Conservation (phyloP, 2,329 filamentous ascomycete species). For the Trichoderma aggressivum region DNA sequence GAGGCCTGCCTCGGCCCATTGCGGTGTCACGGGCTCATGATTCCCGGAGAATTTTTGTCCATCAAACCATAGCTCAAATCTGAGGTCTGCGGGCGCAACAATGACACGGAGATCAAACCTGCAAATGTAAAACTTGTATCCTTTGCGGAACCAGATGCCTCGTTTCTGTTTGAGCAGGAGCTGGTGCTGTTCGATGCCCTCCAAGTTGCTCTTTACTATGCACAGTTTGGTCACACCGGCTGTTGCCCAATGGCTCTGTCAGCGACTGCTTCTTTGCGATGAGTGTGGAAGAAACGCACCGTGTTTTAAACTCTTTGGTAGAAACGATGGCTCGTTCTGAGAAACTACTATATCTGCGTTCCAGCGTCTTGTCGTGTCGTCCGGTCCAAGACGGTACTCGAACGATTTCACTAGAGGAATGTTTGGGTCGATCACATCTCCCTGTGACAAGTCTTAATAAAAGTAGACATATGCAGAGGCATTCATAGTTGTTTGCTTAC, state of each 20-base stretch:
- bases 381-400: conserved; percentile 33
- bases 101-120: conserved; percentile 52
- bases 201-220: conserved; percentile 40
- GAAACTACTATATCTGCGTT: conserved; percentile 40
- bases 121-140: conserved; percentile 39
- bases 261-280: not conserved
- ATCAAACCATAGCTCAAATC: conserved; percentile 41
- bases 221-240: conserved; percentile 39
- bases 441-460: not conserved
- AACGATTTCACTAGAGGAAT: conserved; percentile 28
- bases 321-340: conserved; percentile 33
- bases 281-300: conserved; percentile 23
- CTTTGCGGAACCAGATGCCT: conserved; percentile 32
- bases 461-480: fast-evolving
- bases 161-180: conserved; percentile 38
- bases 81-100: conserved; percentile 53
- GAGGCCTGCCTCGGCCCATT: not conserved
- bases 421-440: not conserved
- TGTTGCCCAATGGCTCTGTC: conserved; percentile 18
- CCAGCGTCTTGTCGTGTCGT: conserved; percentile 35
- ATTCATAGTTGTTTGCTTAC: conserved; percentile 19
- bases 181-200: conserved; percentile 37
- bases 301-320: conserved; percentile 39
- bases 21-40: conserved; percentile 32
- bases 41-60: conserved; percentile 28